Percentiles rank a stretch among this genome's conserved stretches.
phyloP scores from a whole-genome alignment of 352 stramenopile species.

The Globisporangium nodosum region DNA sequence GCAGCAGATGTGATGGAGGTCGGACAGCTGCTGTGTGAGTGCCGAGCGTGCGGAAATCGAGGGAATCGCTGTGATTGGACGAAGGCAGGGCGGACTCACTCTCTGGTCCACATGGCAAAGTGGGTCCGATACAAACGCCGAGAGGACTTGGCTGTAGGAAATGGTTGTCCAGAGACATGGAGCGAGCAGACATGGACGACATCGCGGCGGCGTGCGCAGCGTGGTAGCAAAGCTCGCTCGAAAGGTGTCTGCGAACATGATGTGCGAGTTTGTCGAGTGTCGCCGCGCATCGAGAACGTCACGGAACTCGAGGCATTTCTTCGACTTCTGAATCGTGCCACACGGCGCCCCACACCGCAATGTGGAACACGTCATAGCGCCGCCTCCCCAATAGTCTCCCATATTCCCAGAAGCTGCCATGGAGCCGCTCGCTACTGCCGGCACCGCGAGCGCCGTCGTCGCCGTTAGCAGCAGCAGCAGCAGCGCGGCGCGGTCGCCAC shows the following conservation, averaged over 20 bases:
- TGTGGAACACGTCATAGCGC: not conserved
- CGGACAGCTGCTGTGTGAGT: not conserved
- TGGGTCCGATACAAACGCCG: slow-evolving; percentile 1
- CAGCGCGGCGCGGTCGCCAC: not conserved
- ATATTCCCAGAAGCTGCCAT: not conserved
- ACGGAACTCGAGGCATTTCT: too few species aligned
- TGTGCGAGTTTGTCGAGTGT: too few species aligned
- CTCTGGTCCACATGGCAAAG: not conserved
- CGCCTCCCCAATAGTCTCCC: not conserved
- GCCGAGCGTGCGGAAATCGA: too few species aligned
- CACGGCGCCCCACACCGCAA: not conserved
- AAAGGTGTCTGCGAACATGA: not conserved
- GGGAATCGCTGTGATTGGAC: not conserved
- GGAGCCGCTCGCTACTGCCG: not conserved
- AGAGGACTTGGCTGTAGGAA: not conserved
- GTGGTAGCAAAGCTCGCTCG: not conserved
- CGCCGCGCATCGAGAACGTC: too few species aligned
- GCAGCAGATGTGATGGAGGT: not conserved
- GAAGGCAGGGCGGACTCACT: not conserved
- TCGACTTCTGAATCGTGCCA: not conserved
- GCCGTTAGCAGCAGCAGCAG: not conserved
- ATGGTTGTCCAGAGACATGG: not conserved
- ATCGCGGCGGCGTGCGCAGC: not conserved
- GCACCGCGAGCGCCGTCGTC: not conserved
- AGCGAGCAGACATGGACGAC: not conserved